phyloP scores from a whole-genome alignment of 805 yeast species.

The Debaryomyces prosopidis region DNA sequence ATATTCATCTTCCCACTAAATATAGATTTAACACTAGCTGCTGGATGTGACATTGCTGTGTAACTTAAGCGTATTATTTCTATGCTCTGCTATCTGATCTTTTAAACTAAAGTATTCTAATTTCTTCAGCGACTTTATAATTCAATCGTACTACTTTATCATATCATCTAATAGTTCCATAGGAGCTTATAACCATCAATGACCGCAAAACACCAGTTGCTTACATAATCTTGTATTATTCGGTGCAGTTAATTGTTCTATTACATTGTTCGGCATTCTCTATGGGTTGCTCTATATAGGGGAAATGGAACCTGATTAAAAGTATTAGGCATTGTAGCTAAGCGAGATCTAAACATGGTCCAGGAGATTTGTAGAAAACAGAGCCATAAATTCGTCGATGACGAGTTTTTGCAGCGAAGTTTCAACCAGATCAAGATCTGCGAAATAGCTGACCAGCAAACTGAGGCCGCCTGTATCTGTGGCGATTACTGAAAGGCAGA shows the following conservation, averaged over 20 bases:
- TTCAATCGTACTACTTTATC: no score
- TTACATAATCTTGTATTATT: neutral
- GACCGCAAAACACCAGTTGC: neutral
- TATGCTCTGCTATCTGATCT: neutral
- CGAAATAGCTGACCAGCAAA: conserved; percentile 12
- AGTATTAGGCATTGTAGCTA: no score
- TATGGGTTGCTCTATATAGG: neutral
- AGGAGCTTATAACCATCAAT: neutral
- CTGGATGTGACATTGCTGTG: conserved; percentile 39
- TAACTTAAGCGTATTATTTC: neutral
- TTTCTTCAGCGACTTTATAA: no score
- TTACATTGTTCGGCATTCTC: neutral
- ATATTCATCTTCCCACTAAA: conserved; percentile 34
- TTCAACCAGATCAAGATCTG: conserved; percentile 8
- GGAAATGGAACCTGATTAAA: no score
- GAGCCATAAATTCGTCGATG: neutral
- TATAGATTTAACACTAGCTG: conserved; percentile 41
- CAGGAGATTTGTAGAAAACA: neutral
- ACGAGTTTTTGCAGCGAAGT: neutral
- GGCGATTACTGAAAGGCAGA: conserved; percentile 13
- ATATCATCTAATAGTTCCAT: no score
- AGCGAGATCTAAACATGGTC: neutral
- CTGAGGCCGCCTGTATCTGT: conserved; percentile 17
- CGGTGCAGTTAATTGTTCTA: neutral
- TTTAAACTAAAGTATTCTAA: neutral